Conservation (phyloP, 2,329 filamentous ascomycete species). For the Bimuria novae-zelandiae region DNA sequence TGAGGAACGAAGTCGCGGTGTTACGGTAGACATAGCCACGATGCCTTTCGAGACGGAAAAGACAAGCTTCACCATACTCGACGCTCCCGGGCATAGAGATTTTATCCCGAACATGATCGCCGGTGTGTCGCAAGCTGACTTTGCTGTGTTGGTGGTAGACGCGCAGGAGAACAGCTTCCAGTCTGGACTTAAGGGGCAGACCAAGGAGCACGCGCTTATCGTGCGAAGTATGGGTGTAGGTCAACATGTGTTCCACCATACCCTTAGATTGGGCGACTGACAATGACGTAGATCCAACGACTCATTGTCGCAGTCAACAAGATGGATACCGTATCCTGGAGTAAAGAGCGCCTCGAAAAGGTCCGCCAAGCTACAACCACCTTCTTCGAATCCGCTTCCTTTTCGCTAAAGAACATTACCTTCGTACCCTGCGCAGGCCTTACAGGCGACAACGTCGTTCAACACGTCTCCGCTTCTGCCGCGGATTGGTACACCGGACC, state of each 20-base stretch:
- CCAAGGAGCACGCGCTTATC: conserved; percentile 87
- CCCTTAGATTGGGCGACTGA: conserved; percentile 79
- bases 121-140: conserved; percentile 92
- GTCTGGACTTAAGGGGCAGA: conserved; percentile 90
- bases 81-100: conserved; percentile 91
- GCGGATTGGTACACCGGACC: conserved; percentile 78
- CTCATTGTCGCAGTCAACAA: conserved; percentile 95
- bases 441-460: conserved; percentile 82
- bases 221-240: conserved; percentile 84
- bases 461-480: conserved; percentile 56
- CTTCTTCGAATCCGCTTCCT: conserved; percentile 82
- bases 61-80: conserved; percentile 89
- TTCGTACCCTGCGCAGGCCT: conserved; percentile 92
- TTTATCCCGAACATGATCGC: conserved; percentile 99
- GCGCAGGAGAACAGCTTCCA: conserved; percentile 90
- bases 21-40: conserved; percentile 95
- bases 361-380: conserved; percentile 82
- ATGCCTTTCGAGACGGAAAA: conserved; percentile 91
- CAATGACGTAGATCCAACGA: conserved; percentile 86
- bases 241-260: conserved; percentile 67
- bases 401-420: conserved; percentile 76
- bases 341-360: conserved; percentile 78
- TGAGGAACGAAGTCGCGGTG: conserved; percentile 86
- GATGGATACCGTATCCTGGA: conserved; percentile 86
- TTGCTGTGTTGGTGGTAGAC: conserved; percentile 93